Percentiles rank a stretch among this genome's conserved stretches.
Conservation (phyloP, 176 grass and related monocot genomes). For the barley (Hordeum vulgare) region DNA sequence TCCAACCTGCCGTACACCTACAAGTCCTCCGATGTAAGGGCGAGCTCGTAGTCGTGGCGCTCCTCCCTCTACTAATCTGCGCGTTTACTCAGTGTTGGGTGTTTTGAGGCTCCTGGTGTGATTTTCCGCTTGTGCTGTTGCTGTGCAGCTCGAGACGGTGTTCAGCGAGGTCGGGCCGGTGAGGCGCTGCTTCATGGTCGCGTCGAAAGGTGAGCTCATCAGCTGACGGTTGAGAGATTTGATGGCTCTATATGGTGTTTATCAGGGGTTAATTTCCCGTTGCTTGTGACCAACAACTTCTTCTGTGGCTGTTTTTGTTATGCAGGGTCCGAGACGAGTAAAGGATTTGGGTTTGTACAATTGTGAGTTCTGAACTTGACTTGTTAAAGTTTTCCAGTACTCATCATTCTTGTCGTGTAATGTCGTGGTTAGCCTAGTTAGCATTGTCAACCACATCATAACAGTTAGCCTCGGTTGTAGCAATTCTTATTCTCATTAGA, state of each 20-base stretch:
- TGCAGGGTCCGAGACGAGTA: slow-evolving; percentile 68
- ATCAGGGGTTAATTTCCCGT: not conserved
- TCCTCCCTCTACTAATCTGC: not conserved
- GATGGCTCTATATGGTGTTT: not conserved
- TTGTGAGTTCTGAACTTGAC: slow-evolving; percentile 51
- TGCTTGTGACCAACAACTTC: not conserved
- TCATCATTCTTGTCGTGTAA: not conserved
- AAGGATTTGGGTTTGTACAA: slow-evolving; percentile 84
- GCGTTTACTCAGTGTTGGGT: not conserved
- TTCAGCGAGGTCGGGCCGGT: slow-evolving; percentile 93
- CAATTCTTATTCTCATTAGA: not conserved
- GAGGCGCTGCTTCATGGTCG: slow-evolving; percentile 90
- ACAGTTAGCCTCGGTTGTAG: not conserved
- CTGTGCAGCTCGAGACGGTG: slow-evolving; percentile 64
- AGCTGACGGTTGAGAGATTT: not conserved
- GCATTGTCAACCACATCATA: not conserved
- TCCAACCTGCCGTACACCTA: slow-evolving; percentile 84
- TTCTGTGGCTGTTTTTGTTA: not conserved
- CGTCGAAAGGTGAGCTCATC: slow-evolving; percentile 44
- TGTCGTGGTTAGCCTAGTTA: not conserved
- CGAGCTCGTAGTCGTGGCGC: not conserved
- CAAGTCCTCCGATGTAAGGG: slow-evolving; percentile 66
- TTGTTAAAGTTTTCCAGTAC: not conserved
- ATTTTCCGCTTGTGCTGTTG: not conserved
- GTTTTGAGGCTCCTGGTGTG: not conserved